phyloP scores from a whole-genome alignment of 2,329 filamentous ascomycete genomes.

The Sporothrix pallida region DNA sequence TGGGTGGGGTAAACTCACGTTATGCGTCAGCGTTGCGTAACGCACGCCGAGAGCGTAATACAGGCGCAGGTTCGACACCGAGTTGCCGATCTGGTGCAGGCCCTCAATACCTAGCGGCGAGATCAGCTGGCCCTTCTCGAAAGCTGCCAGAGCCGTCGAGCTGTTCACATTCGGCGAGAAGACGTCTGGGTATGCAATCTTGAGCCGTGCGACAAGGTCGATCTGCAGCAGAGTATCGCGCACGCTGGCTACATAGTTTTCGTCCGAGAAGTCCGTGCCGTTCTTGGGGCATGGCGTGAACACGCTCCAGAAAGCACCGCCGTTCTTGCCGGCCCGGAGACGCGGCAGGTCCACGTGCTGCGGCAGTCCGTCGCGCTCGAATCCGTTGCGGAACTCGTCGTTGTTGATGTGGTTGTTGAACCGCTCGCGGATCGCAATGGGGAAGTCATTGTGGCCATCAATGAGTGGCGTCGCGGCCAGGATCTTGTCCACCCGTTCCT shows the following conservation, averaged over 20 bases:
- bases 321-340: slow-evolving; percentile 71
- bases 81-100: slow-evolving; percentile 92
- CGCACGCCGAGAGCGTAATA: slow-evolving; percentile 81
- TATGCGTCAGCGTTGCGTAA: slow-evolving; percentile 89
- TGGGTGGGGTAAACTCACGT: slow-evolving; percentile 46
- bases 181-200: slow-evolving; percentile 66
- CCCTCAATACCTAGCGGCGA: slow-evolving; percentile 84
- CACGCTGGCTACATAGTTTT: slow-evolving; percentile 67
- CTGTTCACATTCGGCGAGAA: slow-evolving; percentile 70
- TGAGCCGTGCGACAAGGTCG: slow-evolving; percentile 71
- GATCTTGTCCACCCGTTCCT: slow-evolving; percentile 39
- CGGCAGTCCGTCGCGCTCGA: slow-evolving; percentile 70
- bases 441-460: slow-evolving; percentile 89
- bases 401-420: slow-evolving; percentile 81
- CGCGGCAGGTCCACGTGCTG: slow-evolving; percentile 82
- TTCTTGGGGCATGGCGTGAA: slow-evolving; percentile 78
- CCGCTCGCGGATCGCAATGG: slow-evolving; percentile 69
- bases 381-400: slow-evolving; percentile 73
- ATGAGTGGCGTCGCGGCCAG: slow-evolving; percentile 39
- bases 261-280: slow-evolving; percentile 73
- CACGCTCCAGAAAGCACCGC: slow-evolving; percentile 93
- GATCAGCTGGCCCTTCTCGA: slow-evolving; percentile 67
- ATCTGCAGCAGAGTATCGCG: slow-evolving; percentile 71
- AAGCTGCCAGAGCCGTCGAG: slow-evolving; percentile 65
- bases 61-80: slow-evolving; percentile 72